A percentile compares a stretch with the other conserved stretches of the same genome.
phyloP scores from a whole-genome alignment of 108 stramenopile genomes.

The Bacterosira constricta region DNA sequence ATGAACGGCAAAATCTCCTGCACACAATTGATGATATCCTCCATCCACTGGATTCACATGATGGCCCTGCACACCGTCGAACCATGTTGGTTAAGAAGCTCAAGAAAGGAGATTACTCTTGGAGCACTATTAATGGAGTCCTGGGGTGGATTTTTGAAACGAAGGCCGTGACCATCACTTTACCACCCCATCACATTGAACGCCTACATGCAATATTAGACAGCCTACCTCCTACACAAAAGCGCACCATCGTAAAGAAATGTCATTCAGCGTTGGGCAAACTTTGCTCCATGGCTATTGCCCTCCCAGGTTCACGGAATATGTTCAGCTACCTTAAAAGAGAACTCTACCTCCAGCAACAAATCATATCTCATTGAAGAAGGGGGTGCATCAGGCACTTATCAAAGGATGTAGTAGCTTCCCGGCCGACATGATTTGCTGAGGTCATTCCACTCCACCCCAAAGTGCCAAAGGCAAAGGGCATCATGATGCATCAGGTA shows the following conservation, averaged over 20 bases:
- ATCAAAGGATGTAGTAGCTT: constrained; percentile 17
- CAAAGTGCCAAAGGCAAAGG: constrained; percentile 24
- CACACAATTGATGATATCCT: too few relatives aligned
- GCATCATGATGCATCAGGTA: constrained; percentile 46
- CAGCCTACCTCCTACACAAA: not conserved
- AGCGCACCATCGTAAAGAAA: not conserved
- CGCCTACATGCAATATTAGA: constrained; percentile 5
- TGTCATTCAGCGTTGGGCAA: not conserved
- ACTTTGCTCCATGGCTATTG: constrained; percentile 15
- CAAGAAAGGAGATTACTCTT: constrained; percentile 18
- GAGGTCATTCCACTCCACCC: constrained; percentile 54
- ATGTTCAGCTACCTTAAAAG: constrained; percentile 30
- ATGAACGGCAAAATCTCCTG: too few relatives aligned
- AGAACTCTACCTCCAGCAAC: too few relatives aligned
- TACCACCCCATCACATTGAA: constrained; percentile 17
- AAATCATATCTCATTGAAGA: too few relatives aligned
- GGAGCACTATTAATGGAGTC: constrained; percentile 9
- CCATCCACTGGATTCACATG: too few relatives aligned
- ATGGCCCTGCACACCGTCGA: too few relatives aligned
- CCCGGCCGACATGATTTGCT: constrained; percentile 34
- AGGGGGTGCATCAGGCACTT: constrained; percentile 35
- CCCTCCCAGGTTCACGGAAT: constrained; percentile 11
- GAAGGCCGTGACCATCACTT: not conserved
- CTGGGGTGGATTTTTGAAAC: constrained; percentile 36
- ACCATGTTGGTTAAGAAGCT: constrained; percentile 51